Base-by-base conservation (phyloP, 306 rosid genomes). In the Vigna trinervia region DNA sequence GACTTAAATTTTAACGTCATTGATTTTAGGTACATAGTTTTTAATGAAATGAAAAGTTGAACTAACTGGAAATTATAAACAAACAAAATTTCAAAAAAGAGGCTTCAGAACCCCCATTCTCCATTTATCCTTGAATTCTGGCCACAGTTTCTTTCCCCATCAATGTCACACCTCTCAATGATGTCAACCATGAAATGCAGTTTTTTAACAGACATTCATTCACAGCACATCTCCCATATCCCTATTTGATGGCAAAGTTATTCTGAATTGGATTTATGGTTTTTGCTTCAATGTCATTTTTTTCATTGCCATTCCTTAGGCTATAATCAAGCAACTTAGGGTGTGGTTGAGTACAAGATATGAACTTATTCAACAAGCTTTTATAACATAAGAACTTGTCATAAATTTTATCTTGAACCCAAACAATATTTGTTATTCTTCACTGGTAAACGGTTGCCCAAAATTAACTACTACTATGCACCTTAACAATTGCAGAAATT, bases 31-130 rank as follows among this genome's bases (percentile, higher is more conserved):
- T 8, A 11, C 12, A 12, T 26, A 23, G 60, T n/a, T 51, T 50
- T 63, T 12, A 62, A n/a, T n/a, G 64, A 43, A 70, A 22, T 17
- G 52, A 69, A 77, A 14, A 53, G 22, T 68, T 68, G 57, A 68
- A 68, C 58, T 22, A 34, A 45, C 13, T 15, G 3, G 48, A 59
- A 32, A 32, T 51, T 23, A 4, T 36, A 19, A 20, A 51, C 71
- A 75, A 17, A 9, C 69, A 38, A 38, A 26, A 32, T n/a, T 5
- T 22, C 34, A 26, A 34, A 48, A 5, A 54, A 53, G 34, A 77
- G 15, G 22, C 5, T 43, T 68, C 32, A 17, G 12, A 22, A 14
- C 58, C 47, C n/a, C 17, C 51, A 13, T 45, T 68, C 65, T 36
- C 4, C 51, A 13, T 19, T 68, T 38, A n/a, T 17, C n/a, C 32